phyloP scores from a whole-genome alignment of 192 early-diverging fungal genomes.

The Geranomyces michiganensis region DNA sequence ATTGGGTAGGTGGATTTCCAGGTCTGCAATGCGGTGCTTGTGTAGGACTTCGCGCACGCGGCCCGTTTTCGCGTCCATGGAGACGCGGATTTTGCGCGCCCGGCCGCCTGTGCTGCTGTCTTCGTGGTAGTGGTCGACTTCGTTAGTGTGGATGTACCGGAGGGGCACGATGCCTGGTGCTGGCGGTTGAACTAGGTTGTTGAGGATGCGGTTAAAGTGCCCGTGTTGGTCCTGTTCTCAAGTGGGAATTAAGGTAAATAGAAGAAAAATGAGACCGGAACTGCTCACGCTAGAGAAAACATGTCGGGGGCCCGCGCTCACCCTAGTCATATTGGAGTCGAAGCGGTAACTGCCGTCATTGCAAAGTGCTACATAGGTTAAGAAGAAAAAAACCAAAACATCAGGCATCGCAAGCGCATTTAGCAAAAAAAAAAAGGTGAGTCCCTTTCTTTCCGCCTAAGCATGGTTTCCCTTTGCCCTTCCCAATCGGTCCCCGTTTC shows the following conservation, averaged over 20 bases:
- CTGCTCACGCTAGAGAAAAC: too few species aligned
- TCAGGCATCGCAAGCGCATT: too few species aligned
- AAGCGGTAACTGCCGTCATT: slow-evolving; percentile 57
- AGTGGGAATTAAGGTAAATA: too few species aligned
- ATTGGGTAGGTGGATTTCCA: slow-evolving; percentile 85
- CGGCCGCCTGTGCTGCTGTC: too few species aligned
- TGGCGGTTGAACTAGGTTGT: slow-evolving; percentile 60
- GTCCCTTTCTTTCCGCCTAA: background rate
- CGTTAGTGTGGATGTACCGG: slow-evolving; percentile 75
- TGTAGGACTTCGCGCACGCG: slow-evolving; percentile 55
- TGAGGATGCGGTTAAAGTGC: slow-evolving; percentile 82
- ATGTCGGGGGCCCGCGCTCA: too few species aligned
- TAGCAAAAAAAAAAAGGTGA: too few species aligned
- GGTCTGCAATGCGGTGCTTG: slow-evolving; percentile 78
- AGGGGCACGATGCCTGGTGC: slow-evolving; percentile 15
- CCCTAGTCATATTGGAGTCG: slow-evolving; percentile 82
- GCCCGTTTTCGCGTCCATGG: slow-evolving; percentile 38
- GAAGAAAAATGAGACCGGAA: too few species aligned
- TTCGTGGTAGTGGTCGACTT: slow-evolving; percentile 65
- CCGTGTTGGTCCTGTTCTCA: slow-evolving; percentile 72
- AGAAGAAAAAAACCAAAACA: slow-evolving; percentile 19
- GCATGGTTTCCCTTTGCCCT: too few species aligned
- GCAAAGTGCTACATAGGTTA: background rate
- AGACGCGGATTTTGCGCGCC: slow-evolving; percentile 38
- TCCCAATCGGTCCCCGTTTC: too few species aligned